Percentiles rank a stretch among this genome's conserved stretches.
Conservation (phyloP, 2,329 filamentous ascomycete genomes). For the Fusarium neocosmosporiellum region DNA sequence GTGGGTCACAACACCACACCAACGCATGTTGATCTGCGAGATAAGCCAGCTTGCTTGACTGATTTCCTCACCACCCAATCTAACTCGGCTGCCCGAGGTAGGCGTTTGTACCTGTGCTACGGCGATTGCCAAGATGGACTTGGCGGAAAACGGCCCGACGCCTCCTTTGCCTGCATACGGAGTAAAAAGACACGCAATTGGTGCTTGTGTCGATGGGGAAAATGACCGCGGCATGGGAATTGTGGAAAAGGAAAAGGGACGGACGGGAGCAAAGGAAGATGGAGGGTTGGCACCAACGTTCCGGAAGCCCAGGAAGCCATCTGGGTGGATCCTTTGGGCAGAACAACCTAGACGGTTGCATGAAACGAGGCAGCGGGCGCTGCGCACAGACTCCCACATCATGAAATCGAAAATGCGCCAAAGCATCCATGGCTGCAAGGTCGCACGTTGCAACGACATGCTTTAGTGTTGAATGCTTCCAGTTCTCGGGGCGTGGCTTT, state of each 20-base stretch:
- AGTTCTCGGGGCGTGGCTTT: slow-evolving; percentile 28
- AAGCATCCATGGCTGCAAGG: slow-evolving; percentile 20
- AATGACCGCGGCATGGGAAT: slow-evolving; percentile 9
- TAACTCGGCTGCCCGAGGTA: background rate
- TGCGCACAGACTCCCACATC: slow-evolving; percentile 36
- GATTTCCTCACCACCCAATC: slow-evolving; percentile 7
- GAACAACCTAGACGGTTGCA: slow-evolving; percentile 16
- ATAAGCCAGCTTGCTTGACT: slow-evolving; percentile 25
- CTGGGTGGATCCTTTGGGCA: background rate
- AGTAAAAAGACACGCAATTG: slow-evolving; percentile 13
- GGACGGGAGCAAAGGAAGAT: slow-evolving; percentile 21
- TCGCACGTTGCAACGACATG: slow-evolving; percentile 30
- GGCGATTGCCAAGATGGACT: background rate
- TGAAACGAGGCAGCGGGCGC: slow-evolving; percentile 24
- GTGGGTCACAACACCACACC: slow-evolving; percentile 24
- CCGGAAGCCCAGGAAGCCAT: slow-evolving; percentile 8
- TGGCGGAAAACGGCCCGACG: slow-evolving; percentile 1
- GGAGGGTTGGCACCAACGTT: slow-evolving; percentile 12
- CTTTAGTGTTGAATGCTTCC: slow-evolving; percentile 36
- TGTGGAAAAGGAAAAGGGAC: slow-evolving; percentile 5
- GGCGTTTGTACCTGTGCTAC: background rate
- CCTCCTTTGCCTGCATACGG: background rate
- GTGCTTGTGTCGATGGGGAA: background rate
- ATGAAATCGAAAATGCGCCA: slow-evolving; percentile 13
- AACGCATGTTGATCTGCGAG: slow-evolving; percentile 31